phyloP scores from a whole-genome alignment of 345 rosid genomes.

The Eucalyptus polybractea region DNA sequence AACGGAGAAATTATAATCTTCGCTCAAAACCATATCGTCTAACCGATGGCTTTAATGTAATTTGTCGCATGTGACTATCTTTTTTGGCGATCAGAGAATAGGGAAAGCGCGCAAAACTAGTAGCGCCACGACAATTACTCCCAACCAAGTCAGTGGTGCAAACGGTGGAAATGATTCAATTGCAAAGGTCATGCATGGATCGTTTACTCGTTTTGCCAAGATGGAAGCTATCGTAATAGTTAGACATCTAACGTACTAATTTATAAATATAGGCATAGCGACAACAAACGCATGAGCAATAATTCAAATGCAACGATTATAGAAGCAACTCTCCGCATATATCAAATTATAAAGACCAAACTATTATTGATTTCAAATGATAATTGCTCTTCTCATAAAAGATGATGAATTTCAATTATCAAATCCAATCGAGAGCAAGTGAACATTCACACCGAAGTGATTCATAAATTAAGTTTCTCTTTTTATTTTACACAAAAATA shows the following conservation, averaged over 20 bases:
- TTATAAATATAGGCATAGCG: not conserved
- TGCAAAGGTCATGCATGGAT: not conserved
- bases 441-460: not conserved
- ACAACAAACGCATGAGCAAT: not conserved
- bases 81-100: not conserved
- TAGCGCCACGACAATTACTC: not conserved
- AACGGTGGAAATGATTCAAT: not conserved
- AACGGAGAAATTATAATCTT: not conserved
- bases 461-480: not conserved
- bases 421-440: not conserved
- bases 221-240: not conserved
- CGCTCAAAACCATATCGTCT: not conserved
- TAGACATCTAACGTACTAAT: not conserved
- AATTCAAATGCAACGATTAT: not conserved
- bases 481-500: not conserved
- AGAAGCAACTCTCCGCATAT: not conserved
- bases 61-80: not conserved
- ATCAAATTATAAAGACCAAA: not conserved
- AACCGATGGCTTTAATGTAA: not conserved
- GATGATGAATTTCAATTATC: not conserved
- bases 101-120: not conserved
- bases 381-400: not conserved
- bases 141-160: not conserved
- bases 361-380: not conserved
- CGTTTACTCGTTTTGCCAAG: rapidly evolving